Evolutionary conservation across 331 rosid genomes (phyloP).

Genomic region (Arachis monticola): DNA sequence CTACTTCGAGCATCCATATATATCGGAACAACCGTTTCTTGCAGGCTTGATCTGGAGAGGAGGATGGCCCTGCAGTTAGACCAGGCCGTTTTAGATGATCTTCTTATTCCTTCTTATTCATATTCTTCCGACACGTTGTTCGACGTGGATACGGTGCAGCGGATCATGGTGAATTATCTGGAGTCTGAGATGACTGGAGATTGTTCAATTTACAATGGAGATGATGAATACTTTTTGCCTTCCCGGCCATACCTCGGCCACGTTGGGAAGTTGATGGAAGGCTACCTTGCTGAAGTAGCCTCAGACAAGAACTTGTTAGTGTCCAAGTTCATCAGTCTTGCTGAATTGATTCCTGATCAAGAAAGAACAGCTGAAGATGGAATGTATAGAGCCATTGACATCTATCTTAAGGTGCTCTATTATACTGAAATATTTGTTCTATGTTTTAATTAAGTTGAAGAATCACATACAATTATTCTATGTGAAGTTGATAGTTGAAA

Average conservation of each 20-base stretch:
- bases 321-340: slow-evolving; percentile 64
- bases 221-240: slow-evolving; percentile 62
- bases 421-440: not conserved
- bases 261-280: slow-evolving; percentile 84
- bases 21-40: slow-evolving; percentile 87
- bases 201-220: slow-evolving; percentile 44
- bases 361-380: slow-evolving; percentile 83
- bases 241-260: slow-evolving; percentile 54
- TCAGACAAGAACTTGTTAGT: slow-evolving; percentile 69
- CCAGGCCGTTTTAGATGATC: slow-evolving; percentile 86
- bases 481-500: too few species aligned
- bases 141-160: slow-evolving; percentile 80
- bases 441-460: too few species aligned
- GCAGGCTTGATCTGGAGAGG: slow-evolving; percentile 92
- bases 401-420: slow-evolving; percentile 79
- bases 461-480: too few species aligned
- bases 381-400: slow-evolving; percentile 88
- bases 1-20: slow-evolving; percentile 80
- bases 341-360: slow-evolving; percentile 84
- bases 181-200: slow-evolving; percentile 50
- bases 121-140: slow-evolving; percentile 69
- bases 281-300: slow-evolving; percentile 84
- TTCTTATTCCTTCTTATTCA: slow-evolving; percentile 83
- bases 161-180: slow-evolving; percentile 67
- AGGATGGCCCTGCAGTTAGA: slow-evolving; percentile 80